Percentiles rank a stretch among this genome's conserved stretches.
phyloP scores from a whole-genome alignment of 169 alveolate genomes.

The Plasmodium berghei region DNA sequence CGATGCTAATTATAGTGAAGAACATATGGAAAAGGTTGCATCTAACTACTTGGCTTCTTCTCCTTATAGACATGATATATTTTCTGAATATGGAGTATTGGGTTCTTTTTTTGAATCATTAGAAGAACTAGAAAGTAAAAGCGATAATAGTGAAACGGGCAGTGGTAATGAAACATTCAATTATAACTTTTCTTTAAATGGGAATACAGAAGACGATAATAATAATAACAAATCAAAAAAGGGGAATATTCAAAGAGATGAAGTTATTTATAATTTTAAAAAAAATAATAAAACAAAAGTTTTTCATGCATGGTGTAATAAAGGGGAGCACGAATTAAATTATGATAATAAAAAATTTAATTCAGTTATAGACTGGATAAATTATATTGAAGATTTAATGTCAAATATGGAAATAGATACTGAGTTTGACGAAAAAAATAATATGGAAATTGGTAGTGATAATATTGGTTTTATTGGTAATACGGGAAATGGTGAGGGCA shows the following conservation, averaged over 20 bases:
- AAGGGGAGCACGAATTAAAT: constrained; percentile 71
- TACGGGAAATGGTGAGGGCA: background rate
- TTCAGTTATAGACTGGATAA: constrained; percentile 75
- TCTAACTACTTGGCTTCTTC: constrained; percentile 66
- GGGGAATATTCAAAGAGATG: constrained; percentile 44
- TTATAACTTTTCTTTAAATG: constrained; percentile 47
- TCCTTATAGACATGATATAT: constrained; percentile 63
- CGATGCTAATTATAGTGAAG: constrained; percentile 67
- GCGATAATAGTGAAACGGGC: constrained; percentile 64
- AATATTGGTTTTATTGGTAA: constrained; percentile 6
- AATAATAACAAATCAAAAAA: constrained; percentile 15
- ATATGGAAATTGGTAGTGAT: background rate
- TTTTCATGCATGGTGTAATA: constrained; percentile 72
- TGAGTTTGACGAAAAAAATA: background rate
- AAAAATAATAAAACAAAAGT: constrained; percentile 54
- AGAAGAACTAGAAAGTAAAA: constrained; percentile 63
- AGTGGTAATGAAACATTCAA: constrained; percentile 41
- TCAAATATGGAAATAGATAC: constrained; percentile 3
- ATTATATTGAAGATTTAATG: constrained; percentile 65
- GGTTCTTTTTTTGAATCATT: constrained; percentile 68
- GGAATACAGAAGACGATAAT: background rate
- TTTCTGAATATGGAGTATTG: constrained; percentile 69
- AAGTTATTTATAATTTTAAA: constrained; percentile 68
- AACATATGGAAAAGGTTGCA: constrained; percentile 58
- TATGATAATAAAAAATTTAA: constrained; percentile 67